Evolutionary conservation across 345 rosid species (phyloP).

Genomic region (Eucalyptus cloeziana): DNA sequence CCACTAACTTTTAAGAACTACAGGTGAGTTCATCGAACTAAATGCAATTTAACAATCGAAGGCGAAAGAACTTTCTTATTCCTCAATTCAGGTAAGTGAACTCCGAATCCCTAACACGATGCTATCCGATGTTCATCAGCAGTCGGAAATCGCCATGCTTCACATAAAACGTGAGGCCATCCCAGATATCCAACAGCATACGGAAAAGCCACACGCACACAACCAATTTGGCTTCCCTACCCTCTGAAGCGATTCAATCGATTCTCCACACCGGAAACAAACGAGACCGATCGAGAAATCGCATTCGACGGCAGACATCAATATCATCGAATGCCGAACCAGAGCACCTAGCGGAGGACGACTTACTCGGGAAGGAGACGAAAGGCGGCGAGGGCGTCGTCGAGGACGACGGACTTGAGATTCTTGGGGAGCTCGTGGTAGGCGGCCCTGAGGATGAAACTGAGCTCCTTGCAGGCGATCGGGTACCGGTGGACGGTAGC

Average conservation of each 20-base stretch:
- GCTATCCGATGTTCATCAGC: not conserved
- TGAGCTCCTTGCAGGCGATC: slow-evolving; percentile 54
- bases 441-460: slow-evolving; percentile 36
- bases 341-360: not conserved
- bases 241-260: not conserved
- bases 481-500: slow-evolving; percentile 40
- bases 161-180: not conserved
- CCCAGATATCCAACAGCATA: not conserved
- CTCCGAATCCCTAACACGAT: not conserved
- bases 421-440: slow-evolving; percentile 44
- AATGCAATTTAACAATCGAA: not conserved
- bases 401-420: slow-evolving; percentile 50
- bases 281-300: not conserved
- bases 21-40: not conserved
- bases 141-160: not conserved
- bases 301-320: not conserved
- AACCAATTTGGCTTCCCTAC: not conserved
- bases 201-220: not conserved
- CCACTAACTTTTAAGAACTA: not conserved
- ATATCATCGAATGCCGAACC: not conserved
- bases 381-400: slow-evolving; percentile 59
- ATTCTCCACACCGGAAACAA: not conserved
- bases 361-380: slow-evolving; percentile 68
- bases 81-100: not conserved
- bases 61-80: not conserved